A percentile compares a stretch with the other conserved stretches of the same genome.
Conservation (phyloP, 306 rosid species). For the Lathyrus oleraceus region DNA sequence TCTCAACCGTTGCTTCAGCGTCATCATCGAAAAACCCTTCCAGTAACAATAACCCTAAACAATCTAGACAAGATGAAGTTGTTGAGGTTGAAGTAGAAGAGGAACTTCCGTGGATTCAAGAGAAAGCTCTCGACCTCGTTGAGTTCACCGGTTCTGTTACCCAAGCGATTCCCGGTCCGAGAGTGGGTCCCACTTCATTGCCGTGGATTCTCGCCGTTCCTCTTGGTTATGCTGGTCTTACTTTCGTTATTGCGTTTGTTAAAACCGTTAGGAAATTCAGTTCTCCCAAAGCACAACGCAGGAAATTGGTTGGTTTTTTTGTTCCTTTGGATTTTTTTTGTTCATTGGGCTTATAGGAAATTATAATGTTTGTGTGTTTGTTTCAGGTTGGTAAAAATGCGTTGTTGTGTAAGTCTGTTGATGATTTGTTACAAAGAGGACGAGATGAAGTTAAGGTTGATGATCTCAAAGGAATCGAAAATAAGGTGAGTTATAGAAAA, state of each 20-base stretch:
- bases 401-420: conserved; percentile 60
- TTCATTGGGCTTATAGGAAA: neutral
- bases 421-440: conserved; percentile 63
- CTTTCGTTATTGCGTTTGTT: conserved; percentile 77
- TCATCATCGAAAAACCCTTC: neutral
- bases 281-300: conserved; percentile 86
- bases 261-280: conserved; percentile 66
- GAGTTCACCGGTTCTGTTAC: conserved; percentile 94
- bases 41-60: neutral
- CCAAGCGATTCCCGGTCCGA: conserved; percentile 87
- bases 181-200: conserved; percentile 80
- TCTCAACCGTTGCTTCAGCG: neutral
- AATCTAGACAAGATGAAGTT: conserved; percentile 30
- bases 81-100: conserved; percentile 75
- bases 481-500: conserved; percentile 53
- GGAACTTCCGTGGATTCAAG: conserved; percentile 93
- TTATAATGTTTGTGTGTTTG: neutral
- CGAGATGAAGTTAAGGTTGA: conserved; percentile 55
- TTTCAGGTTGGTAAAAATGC: conserved; percentile 83
- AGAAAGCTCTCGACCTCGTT: conserved; percentile 86
- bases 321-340: neutral
- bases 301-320: conserved; percentile 52
- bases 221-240: conserved; percentile 64
- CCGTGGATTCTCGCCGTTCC: conserved; percentile 95
- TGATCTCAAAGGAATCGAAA: conserved; percentile 57